Base-by-base conservation (phyloP, 2,329 filamentous ascomycete genomes). In the Trichoderma hamatum region DNA sequence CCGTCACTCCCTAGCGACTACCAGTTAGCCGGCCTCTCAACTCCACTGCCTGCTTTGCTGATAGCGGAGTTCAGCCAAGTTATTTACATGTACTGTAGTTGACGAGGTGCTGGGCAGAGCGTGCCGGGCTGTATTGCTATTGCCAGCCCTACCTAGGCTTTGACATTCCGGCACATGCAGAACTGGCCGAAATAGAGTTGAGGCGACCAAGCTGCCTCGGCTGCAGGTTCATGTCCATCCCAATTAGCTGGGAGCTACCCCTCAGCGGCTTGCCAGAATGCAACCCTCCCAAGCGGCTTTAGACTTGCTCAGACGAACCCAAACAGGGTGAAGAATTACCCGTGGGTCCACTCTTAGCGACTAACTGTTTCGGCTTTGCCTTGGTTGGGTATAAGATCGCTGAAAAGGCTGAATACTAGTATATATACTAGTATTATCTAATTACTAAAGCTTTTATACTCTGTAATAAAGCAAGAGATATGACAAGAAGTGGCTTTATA, bases 221-320 rank as follows among this genome's bases (percentile, higher is more conserved):
- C 16, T 43, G 19, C 36, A 7, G 19, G 6, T 19, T 43, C 39
- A n/a, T 43, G 39, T 21, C 54, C 11, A 58, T 58, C 54, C 54
- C 54, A 58, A 58, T 58, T 58, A 58, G 54, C 54, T 34, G 30
- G 54, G 32, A 58, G 54, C 30, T 58, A 32, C 39, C 54, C 54
- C 30, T 58, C 54, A 34, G 54, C 54, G 54, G 19, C 30, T 24
- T 58, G 30, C 39, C 19, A 16, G 1, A n/a, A n/a, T 19, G 39
- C 16, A 43, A 43, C 39, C 39, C 39, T 43, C 39, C 19, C 19
- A 43, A 5, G 19, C n/a, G 19, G 19, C 39, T 43, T n/a, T n/a
- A 19, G 19, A n/a, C 16, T 19, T 43, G 6, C 39, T 43, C 39
- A n/a, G 16, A 19, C 39, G 39, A 43, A 43, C 39, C 39, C 39